Conservation (phyloP, 129 eudicot species). For the Lonicera japonica region DNA sequence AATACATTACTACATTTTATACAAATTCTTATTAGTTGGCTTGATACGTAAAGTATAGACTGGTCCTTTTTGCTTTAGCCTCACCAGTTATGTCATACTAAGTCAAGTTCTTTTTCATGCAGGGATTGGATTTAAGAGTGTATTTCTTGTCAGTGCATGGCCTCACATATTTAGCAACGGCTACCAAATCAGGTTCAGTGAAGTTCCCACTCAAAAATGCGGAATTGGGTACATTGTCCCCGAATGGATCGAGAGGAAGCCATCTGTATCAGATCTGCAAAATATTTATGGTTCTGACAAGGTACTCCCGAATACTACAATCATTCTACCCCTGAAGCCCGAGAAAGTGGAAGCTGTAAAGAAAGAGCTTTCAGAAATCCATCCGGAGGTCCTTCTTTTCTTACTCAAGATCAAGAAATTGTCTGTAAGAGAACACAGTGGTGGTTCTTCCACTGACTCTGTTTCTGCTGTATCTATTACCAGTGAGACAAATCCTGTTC, state of each 20-base stretch:
- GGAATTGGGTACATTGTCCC: conserved; percentile 13
- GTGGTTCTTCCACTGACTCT: not conserved
- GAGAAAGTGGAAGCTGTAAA: conserved; percentile 8
- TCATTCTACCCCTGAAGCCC: conserved; percentile 7
- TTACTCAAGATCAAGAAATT: not conserved
- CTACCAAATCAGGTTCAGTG: conserved; percentile 7
- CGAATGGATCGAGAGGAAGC: not conserved
- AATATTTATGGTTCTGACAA: not conserved
- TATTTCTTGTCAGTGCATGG: not conserved
- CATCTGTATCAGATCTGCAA: conserved; percentile 6
- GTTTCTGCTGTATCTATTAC: not conserved
- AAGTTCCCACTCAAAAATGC: not conserved
- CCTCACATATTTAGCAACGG: conserved; percentile 16
- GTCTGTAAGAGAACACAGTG: not conserved
- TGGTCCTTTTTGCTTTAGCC: not conserved
- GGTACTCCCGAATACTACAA: conserved; percentile 1
- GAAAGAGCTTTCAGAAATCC: not conserved
- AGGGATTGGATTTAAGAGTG: conserved; percentile 19
- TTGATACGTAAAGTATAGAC: not conserved
- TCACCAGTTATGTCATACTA: not conserved
- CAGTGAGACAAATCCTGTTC: not conserved
- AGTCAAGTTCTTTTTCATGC: not conserved
- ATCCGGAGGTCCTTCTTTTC: not conserved
- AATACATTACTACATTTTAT: not conserved
- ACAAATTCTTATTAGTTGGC: not conserved